Percentiles rank a stretch among this genome's conserved stretches.
phyloP scores from a whole-genome alignment of 495 filamentous ascomycete genomes.

The Cercophora samala region DNA sequence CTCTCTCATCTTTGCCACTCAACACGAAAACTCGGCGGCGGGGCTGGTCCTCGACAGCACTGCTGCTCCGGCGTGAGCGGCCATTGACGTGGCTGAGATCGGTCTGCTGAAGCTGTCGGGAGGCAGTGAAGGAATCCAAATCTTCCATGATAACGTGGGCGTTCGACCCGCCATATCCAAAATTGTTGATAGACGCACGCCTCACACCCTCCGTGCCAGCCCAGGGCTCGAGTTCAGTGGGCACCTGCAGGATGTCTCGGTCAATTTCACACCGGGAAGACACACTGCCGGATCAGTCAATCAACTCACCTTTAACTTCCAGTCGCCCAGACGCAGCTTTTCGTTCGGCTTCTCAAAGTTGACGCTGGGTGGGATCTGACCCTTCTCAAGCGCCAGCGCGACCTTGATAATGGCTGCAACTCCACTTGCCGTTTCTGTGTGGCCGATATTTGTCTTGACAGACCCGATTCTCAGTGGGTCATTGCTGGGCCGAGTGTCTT shows the following conservation, averaged over 20 bases:
- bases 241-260: conserved; percentile 12
- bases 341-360: conserved; percentile 46
- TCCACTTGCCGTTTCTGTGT: conserved; percentile 42
- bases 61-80: conserved; percentile 4
- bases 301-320: conserved; percentile 37
- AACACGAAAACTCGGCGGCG: conserved; percentile 24
- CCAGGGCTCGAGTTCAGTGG: conserved; percentile 25
- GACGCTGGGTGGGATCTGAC: conserved; percentile 42
- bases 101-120: not conserved
- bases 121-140: conserved; percentile 17
- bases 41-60: not conserved
- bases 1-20: conserved; percentile 29
- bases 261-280: not conserved
- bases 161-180: conserved; percentile 30
- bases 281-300: not conserved
- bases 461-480: conserved; percentile 39
- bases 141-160: conserved; percentile 29
- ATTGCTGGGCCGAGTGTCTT: conserved; percentile 29
- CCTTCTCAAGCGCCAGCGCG: conserved; percentile 41
- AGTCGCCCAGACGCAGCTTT: conserved; percentile 36
- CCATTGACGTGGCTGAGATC: conserved; percentile 7
- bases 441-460: conserved; percentile 45
- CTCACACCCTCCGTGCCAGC: conserved; percentile 16
- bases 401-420: conserved; percentile 48
- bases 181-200: conserved; percentile 26